phyloP scores from a whole-genome alignment of 768 basidiomycete species.

The Boletus tomentosulus region DNA sequence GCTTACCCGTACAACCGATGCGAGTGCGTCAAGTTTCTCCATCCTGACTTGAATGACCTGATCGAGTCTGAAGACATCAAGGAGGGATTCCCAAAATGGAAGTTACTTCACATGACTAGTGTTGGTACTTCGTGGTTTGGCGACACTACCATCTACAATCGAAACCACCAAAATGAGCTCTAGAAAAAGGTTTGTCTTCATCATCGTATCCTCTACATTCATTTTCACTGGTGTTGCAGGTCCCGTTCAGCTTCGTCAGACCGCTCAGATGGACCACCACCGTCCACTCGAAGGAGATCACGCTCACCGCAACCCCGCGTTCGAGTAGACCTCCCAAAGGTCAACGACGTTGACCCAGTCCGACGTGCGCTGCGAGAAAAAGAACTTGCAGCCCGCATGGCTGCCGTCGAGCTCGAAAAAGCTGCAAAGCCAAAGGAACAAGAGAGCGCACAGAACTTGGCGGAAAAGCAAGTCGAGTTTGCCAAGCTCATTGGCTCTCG shows the following conservation, averaged over 20 bases:
- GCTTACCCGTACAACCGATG: slow-evolving; percentile 52
- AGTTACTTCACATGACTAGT: slow-evolving; percentile 11
- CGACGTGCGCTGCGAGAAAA: slow-evolving; percentile 75
- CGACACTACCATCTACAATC: slow-evolving; percentile 14
- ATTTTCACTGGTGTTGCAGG: slow-evolving; percentile 28
- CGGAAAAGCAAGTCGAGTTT: slow-evolving; percentile 82
- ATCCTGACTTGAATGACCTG: slow-evolving; percentile 24
- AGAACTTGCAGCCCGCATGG: slow-evolving; percentile 68
- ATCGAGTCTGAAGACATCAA: not conserved
- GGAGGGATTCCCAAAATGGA: not conserved
- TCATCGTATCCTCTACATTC: not conserved
- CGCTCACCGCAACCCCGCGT: slow-evolving; percentile 32
- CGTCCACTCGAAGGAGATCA: slow-evolving; percentile 41
- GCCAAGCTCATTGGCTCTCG: slow-evolving; percentile 77
- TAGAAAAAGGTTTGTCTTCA: slow-evolving; percentile 37
- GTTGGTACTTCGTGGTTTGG: too few species aligned
- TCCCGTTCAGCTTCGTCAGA: slow-evolving; percentile 46
- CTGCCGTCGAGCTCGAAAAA: slow-evolving; percentile 65
- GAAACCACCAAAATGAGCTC: slow-evolving; percentile 35
- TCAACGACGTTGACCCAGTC: slow-evolving; percentile 72
- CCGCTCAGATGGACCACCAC: slow-evolving; percentile 33
- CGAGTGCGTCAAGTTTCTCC: slow-evolving; percentile 50
- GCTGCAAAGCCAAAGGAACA: slow-evolving; percentile 50
- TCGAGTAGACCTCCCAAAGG: slow-evolving; percentile 41
- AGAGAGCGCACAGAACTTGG: slow-evolving; percentile 39